Base-by-base conservation (phyloP, 1,284 basidiomycete species). In the Crucibulum parvulum region DNA sequence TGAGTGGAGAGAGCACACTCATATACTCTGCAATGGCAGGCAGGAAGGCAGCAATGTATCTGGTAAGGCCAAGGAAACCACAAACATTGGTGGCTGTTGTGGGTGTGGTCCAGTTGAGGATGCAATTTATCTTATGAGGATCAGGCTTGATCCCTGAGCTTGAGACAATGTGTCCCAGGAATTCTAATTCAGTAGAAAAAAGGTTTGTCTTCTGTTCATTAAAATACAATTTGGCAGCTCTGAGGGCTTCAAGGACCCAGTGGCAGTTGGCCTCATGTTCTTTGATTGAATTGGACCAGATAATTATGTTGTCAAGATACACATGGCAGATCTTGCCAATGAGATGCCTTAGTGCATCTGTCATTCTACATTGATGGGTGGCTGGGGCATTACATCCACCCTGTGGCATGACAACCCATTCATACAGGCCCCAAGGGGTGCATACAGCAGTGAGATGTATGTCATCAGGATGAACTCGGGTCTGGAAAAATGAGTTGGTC, bases 291-390 rank as follows among this genome's bases (percentile, higher is more conserved):
- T 75, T 2, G 1, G 76, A 78, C 73, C 73, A 83, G 47, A 82
- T 78, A 48, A 81, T 67, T 43, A 82, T 81, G 57, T 83, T 70
- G 59, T 84, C 78, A 0, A 83, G 61, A 58, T 81, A 82, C 0
- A 80, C 72, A 60, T 79, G 72, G 60, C 73, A 77, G 50, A 77
- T 70, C 68, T 66, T 2, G 51, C 79, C 77, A 35, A 82, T 69
- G 51, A 67, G 62, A 0, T 65, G 58, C 3, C 61, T 59, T 0
- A 82, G 66, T 0, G 78, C 73, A 0, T 47, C 41, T 2, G 64
- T 75, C 58, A 81, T 71, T 0, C 69, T 65, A 0, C 68, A 61
- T 56, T 81, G 78, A 53, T 80, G 76, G 0, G 71, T 75, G 0
- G 76, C 61, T 0, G 77, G 78, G 0, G 78, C 69, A 57, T 81